Percentiles rank a stretch among this genome's conserved stretches.
Conservation (phyloP, 257 asterid species). For the Knoxia roxburghii region DNA sequence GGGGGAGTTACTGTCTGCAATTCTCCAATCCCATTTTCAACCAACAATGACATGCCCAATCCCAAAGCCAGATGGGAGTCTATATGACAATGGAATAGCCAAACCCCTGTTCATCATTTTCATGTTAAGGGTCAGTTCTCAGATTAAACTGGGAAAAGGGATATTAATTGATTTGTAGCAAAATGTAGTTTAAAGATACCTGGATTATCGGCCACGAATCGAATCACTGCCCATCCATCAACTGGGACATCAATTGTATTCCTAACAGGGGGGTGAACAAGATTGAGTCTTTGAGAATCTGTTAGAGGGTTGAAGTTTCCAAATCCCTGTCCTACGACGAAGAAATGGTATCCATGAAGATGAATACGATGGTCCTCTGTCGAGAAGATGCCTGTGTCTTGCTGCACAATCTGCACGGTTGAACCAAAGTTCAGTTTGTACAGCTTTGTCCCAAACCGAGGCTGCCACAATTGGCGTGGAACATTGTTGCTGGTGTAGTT, state of each 20-base stretch:
- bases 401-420: conserved; percentile 27
- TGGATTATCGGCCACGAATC: conserved; percentile 37
- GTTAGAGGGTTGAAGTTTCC: conserved; percentile 29
- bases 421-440: conserved; percentile 25
- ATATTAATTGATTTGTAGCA: background rate
- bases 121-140: background rate
- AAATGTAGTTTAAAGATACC: conserved; percentile 7
- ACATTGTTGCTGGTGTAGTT: conserved; percentile 32
- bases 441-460: conserved; percentile 20
- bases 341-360: conserved; percentile 36
- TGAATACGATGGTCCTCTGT: conserved; percentile 34
- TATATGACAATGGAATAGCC: conserved; percentile 35
- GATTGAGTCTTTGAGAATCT: conserved; percentile 27
- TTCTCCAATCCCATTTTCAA: conserved; percentile 32
- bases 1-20: conserved; percentile 26
- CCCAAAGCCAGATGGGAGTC: conserved; percentile 32
- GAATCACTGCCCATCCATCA: conserved; percentile 37
- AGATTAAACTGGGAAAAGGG: background rate
- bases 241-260: conserved; percentile 31
- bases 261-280: conserved; percentile 29
- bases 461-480: conserved; percentile 28
- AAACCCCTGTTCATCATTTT: conserved; percentile 23
- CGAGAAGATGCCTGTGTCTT: conserved; percentile 27
- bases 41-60: conserved; percentile 25
- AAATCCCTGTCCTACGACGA: conserved; percentile 24